Evolutionary conservation across 1,284 basidiomycete genomes (phyloP), one percentile per base, ranked within the genome.

Genomic region (Ganoderma sinense): DNA sequence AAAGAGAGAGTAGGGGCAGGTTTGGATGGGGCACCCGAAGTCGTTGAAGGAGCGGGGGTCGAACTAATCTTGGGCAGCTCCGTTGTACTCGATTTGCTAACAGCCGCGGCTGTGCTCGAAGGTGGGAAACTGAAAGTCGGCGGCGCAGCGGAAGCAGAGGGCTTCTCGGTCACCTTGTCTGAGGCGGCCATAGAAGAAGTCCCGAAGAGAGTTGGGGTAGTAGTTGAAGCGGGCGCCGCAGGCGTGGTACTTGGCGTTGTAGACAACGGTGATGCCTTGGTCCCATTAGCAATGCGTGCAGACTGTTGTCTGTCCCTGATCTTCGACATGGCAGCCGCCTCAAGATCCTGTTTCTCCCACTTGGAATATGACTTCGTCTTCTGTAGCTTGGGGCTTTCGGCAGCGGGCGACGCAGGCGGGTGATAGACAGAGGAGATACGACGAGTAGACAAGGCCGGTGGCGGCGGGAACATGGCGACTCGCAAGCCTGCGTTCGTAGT

Each of bases 311-410:
- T 78, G 71, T 79, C 78, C 59, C 76, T 75, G 33, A 78, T 77
- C 75, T 77, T 80, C 43, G 87, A 85, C 86, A 94, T 90, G n/a
- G 92, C 90, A 62, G 87, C 86, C 4, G 92, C 93, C 74, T 94
- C 92, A 45, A 92, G 78, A 74, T 94, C 92, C 77, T 94, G 92
- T 72, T 93, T 94, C 79, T 94, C 93, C 91, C 91, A 93, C 78
- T 92, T 93, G 0, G 91, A 91, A 73, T 89, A 91, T 8, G 85
- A 85, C 72, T 86, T 85, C 20, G 83, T 82, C 66, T 79, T 75
- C 31, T 84, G 70, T 80, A 61, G 85, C 68, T 87, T 89, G 14
- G 90, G 88, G 72, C 86, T 89, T 69, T 88, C 88, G 14, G 78
- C 71, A 41, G 75, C 70, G 84, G 81, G 79, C 67, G 72, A 84